Evolutionary conservation across 2,329 filamentous ascomycete genomes (phyloP).

Genomic region (Colletotrichum cordylinicola): DNA sequence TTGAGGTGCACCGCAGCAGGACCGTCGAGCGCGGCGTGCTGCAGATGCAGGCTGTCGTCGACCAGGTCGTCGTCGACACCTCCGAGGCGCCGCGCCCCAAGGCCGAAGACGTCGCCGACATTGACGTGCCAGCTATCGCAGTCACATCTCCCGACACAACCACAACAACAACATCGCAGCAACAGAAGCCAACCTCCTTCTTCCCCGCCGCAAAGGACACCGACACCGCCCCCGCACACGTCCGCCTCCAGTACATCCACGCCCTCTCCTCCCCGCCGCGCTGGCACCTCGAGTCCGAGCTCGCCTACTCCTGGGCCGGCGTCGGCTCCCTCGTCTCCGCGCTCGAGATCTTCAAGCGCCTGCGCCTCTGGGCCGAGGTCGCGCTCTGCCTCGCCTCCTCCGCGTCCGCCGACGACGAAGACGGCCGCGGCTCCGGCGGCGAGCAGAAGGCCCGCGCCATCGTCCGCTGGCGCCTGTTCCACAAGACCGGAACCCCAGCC

Average conservation of each 20-base stretch:
- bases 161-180: neutral
- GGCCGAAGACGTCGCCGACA: constrained; percentile 26
- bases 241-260: constrained; percentile 85
- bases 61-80: constrained; percentile 92
- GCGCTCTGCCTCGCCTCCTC: constrained; percentile 82
- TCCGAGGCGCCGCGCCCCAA: constrained; percentile 34
- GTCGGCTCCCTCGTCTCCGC: constrained; percentile 89
- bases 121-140: constrained; percentile 50
- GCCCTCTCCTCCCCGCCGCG: constrained; percentile 82
- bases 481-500: constrained; percentile 53
- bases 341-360: constrained; percentile 91
- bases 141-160: constrained; percentile 43
- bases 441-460: constrained; percentile 84
- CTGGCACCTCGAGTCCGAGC: constrained; percentile 93
- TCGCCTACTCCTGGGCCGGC: constrained; percentile 90
- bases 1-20: constrained; percentile 85
- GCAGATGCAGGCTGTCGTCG: constrained; percentile 92
- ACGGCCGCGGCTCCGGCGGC: constrained; percentile 58
- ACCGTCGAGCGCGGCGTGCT: constrained; percentile 90
- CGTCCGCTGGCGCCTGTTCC: constrained; percentile 80
- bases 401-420: constrained; percentile 60
- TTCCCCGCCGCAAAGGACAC: constrained; percentile 76
- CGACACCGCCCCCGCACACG: constrained; percentile 78
- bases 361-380: constrained; percentile 94
- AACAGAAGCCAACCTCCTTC: constrained; percentile 73